Evolutionary conservation across 1,139 yeast species (phyloP), one percentile per base, ranked within the genome.

Genomic region (Debaryomycetaceae sp.): DNA sequence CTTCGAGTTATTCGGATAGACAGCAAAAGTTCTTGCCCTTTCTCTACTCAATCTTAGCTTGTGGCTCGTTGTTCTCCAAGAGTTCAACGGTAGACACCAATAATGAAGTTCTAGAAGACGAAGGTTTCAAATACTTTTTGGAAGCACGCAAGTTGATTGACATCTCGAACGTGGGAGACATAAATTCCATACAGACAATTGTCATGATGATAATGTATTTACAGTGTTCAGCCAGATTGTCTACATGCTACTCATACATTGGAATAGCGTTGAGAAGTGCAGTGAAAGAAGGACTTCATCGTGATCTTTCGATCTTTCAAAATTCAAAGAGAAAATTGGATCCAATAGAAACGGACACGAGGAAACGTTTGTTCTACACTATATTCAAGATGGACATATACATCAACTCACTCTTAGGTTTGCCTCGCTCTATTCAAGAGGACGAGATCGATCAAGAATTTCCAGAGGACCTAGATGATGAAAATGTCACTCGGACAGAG

Each of bases 211-310:
- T 87, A 45, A 75, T 90, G 55, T 90, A 89, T 60, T 69, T 90
- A 44, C 97, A 90, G 65, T 89, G 97, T 60, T 86, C 96, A 2
- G 96, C 97, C 1, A 75, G 96, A 49, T 71, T 91, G 46, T 85
- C 96, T 0, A 88, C 96, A 0, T 90, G 97, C 64, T 90, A 90
- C 62, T 84, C 96, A 0, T 90, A 88, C 62, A 87, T 89, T 52
- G 97, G 97, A n/a, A 85, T 88, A 42, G 97, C 96, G 0, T 68
- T 90, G 55, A 73, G 97, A 59, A 84, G 93, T 42, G 96, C 96
- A 0, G 67, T 90, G 42, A 78, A 95, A 52, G 95, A 89, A 58
- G 98, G 98, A 1, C 71, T 88, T 34, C 98, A 90, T 62, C 73
- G 97, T 52, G 84, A 84, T 55, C 72, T 87, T 41, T 74, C 80